These are phyloP conservation scores for Saturnispora quitensis DNA, from an alignment of 805 yeast genomes.

Conservation along the genomic window DNA sequence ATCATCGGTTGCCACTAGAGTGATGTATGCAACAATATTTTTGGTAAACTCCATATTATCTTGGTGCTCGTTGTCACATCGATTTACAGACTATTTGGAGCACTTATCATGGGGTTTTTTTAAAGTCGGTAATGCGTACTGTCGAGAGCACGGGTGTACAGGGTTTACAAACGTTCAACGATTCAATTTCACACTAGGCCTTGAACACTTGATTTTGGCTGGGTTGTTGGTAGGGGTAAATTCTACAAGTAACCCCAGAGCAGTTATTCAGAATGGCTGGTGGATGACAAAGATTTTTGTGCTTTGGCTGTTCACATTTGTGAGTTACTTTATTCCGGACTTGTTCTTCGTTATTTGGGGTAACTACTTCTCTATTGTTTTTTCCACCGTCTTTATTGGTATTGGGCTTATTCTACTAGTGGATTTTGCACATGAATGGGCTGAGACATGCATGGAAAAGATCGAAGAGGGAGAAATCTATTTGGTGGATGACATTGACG, in stretches of 20 bases:
- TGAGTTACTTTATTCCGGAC: constrained; percentile 79
- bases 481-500: constrained; percentile 41
- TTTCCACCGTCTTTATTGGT: constrained; percentile 77
- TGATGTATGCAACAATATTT: constrained; percentile 75
- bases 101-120: constrained; percentile 59
- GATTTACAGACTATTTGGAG: constrained; percentile 66
- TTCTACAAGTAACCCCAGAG: constrained; percentile 68
- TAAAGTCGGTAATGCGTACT: constrained; percentile 43
- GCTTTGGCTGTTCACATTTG: constrained; percentile 47
- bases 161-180: constrained; percentile 95
- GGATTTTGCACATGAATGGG: constrained; percentile 98
- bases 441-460: constrained; percentile 86
- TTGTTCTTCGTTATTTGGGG: constrained; percentile 84
- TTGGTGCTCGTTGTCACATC: constrained; percentile 87
- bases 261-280: constrained; percentile 81
- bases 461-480: constrained; percentile 68
- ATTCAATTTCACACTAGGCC: constrained; percentile 77
- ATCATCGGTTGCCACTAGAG: constrained; percentile 74
- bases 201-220: constrained; percentile 67
- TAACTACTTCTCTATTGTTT: constrained; percentile 74
- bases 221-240: constrained; percentile 60
- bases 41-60: constrained; percentile 72
- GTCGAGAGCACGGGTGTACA: constrained; percentile 76
- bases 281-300: constrained; percentile 71
- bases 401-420: constrained; percentile 86